phyloP scores from a whole-genome alignment of 2,329 filamentous ascomycete genomes.

The Phialocephala sp. region DNA sequence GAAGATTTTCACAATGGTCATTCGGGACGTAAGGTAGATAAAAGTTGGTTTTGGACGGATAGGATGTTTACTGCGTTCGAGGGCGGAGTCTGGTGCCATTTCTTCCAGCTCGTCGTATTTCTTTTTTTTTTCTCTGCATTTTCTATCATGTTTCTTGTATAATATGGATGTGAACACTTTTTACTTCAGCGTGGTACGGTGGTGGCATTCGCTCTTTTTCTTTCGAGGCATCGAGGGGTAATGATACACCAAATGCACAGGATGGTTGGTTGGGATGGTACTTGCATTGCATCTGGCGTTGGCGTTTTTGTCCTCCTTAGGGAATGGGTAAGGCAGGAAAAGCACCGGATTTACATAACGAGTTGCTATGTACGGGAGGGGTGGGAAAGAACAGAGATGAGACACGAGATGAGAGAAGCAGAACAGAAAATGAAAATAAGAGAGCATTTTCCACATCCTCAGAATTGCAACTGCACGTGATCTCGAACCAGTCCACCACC shows the following conservation, averaged over 20 bases:
- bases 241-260: conserved; percentile 15
- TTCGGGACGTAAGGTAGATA: background rate
- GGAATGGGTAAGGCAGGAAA: background rate
- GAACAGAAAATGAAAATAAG: background rate
- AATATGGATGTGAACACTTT: background rate
- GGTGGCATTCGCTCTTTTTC: conserved; percentile 3
- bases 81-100: conserved; percentile 16
- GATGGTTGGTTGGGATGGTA: background rate
- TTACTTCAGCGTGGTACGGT: background rate
- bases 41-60: background rate
- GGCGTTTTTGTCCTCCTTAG: conserved; percentile 12
- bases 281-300: conserved; percentile 31
- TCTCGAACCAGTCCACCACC: background rate
- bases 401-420: background rate
- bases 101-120: background rate
- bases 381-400: background rate
- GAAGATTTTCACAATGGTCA: no score
- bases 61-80: background rate
- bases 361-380: background rate
- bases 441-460: background rate
- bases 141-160: conserved; percentile 8
- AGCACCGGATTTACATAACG: conserved; percentile 3
- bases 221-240: background rate
- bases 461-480: background rate
- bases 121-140: background rate